Evolutionary conservation across 495 filamentous ascomycete species (phyloP).

Genomic region (Trichodelitschia bisporula): DNA sequence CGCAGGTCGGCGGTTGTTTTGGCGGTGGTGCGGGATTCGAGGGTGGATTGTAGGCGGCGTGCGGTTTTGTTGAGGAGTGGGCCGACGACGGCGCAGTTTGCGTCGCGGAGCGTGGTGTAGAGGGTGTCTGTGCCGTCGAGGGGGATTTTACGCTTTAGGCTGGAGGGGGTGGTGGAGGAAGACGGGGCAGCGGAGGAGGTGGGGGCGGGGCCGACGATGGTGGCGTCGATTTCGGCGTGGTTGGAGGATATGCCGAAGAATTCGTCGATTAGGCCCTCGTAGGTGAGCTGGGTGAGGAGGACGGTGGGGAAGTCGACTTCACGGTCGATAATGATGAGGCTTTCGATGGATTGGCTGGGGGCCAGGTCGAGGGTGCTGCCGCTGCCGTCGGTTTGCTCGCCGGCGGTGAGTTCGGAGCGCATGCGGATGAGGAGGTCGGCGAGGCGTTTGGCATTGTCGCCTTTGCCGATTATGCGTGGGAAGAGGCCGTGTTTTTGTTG

Average conservation of each 20-base stretch:
- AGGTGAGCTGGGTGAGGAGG: conserved; percentile 84
- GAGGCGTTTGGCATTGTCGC: conserved; percentile 71
- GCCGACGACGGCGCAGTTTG: conserved; percentile 88
- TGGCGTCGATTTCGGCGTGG: conserved; percentile 79
- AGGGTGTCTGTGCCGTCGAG: conserved; percentile 78
- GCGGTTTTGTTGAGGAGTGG: conserved; percentile 76
- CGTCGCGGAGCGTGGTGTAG: conserved; percentile 68
- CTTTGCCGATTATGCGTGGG: conserved; percentile 87
- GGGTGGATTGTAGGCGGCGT: conserved; percentile 63
- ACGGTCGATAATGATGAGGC: conserved; percentile 81
- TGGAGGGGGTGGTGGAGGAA: conserved; percentile 24
- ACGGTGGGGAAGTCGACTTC: conserved; percentile 82
- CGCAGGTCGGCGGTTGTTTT: conserved; percentile 76
- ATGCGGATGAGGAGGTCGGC: conserved; percentile 80
- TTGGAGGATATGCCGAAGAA: conserved; percentile 70
- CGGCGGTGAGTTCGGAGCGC: conserved; percentile 69
- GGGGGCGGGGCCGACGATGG: conserved; percentile 50
- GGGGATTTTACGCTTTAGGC: conserved; percentile 70
- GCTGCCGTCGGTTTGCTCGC: conserved; percentile 31
- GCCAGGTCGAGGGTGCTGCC: conserved; percentile 40
- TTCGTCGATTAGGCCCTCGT: conserved; percentile 91
- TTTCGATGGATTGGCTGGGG: conserved; percentile 75
- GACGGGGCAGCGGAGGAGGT: conserved; percentile 26
- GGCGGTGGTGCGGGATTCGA: conserved; percentile 58
- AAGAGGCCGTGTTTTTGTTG: conserved; percentile 86